phyloP scores from a whole-genome alignment of 768 basidiomycete genomes.

The Cystoderma amianthinum region DNA sequence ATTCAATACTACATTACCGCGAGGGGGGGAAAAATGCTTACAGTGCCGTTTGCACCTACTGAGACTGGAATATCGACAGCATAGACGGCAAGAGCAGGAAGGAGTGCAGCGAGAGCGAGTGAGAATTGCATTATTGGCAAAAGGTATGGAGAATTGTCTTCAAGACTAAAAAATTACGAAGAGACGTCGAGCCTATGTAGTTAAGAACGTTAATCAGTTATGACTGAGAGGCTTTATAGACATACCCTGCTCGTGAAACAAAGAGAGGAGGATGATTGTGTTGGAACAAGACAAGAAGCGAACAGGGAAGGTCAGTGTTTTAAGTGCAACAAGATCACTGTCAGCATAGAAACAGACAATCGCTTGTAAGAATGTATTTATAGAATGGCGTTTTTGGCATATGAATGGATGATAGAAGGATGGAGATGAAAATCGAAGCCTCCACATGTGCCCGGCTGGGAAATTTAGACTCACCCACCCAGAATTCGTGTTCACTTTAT shows the following conservation, averaged over 20 bases:
- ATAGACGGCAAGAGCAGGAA: conserved; percentile 28
- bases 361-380: too few relatives aligned
- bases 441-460: too few relatives aligned
- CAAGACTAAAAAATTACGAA: background rate
- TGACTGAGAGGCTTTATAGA: background rate
- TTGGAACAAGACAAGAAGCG: background rate
- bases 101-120: conserved; percentile 31
- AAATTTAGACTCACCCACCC: too few relatives aligned
- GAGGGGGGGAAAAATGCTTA: conserved; percentile 11
- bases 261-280: background rate
- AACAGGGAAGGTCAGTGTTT: background rate
- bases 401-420: too few relatives aligned
- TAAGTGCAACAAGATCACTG: background rate
- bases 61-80: conserved; percentile 27
- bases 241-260: conserved; percentile 32
- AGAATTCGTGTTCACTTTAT: too few relatives aligned
- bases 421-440: too few relatives aligned
- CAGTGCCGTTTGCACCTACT: conserved; percentile 34
- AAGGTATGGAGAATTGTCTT: background rate
- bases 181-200: conserved; percentile 25
- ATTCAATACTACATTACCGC: background rate
- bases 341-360: too few relatives aligned
- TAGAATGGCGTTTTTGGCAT: too few relatives aligned
- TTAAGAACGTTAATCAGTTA: background rate
- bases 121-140: conserved; percentile 14